Evolutionary conservation across 1,284 basidiomycete genomes (phyloP).

Genomic region (Melanopsichium pennsylvanicum): DNA sequence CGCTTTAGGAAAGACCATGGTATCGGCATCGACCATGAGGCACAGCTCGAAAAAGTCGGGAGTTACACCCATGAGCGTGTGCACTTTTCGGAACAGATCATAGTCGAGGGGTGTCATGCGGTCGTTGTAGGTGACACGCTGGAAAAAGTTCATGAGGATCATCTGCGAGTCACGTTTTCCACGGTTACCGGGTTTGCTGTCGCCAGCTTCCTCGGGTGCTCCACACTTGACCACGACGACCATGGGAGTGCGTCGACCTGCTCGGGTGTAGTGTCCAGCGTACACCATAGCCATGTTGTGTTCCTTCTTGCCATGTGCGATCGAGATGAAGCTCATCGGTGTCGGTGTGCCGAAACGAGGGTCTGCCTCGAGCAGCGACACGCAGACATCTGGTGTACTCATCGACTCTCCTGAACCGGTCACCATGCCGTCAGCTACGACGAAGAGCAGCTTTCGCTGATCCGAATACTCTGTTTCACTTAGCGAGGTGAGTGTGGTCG

Average conservation of each 20-base stretch:
- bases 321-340: slow-evolving; percentile 92
- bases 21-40: slow-evolving; percentile 99
- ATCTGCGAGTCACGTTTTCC: slow-evolving; percentile 99
- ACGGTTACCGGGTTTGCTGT: slow-evolving; percentile 95
- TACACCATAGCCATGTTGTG: slow-evolving; percentile 98
- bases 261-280: slow-evolving; percentile 88
- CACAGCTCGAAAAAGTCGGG: slow-evolving; percentile 98
- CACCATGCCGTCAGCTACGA: slow-evolving; percentile 98
- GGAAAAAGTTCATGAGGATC: slow-evolving; percentile 99
- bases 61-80: slow-evolving; percentile 96
- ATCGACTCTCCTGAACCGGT: slow-evolving; percentile 93
- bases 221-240: slow-evolving; percentile 97
- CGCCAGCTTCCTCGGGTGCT: slow-evolving; percentile 74
- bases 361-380: slow-evolving; percentile 89
- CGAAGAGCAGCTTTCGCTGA: slow-evolving; percentile 86
- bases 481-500: slow-evolving; percentile 91
- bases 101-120: slow-evolving; percentile 97
- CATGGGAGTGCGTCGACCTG: slow-evolving; percentile 89
- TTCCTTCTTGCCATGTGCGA: slow-evolving; percentile 85
- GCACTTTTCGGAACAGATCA: slow-evolving; percentile 95
- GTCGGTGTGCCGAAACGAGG: slow-evolving; percentile 93
- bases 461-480: slow-evolving; percentile 90
- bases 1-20: slow-evolving; percentile 60
- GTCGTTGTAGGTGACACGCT: slow-evolving; percentile 97
- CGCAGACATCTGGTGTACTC: slow-evolving; percentile 96